Conservation (phyloP, 305 asterid species). For the Fraxinus velutina region DNA sequence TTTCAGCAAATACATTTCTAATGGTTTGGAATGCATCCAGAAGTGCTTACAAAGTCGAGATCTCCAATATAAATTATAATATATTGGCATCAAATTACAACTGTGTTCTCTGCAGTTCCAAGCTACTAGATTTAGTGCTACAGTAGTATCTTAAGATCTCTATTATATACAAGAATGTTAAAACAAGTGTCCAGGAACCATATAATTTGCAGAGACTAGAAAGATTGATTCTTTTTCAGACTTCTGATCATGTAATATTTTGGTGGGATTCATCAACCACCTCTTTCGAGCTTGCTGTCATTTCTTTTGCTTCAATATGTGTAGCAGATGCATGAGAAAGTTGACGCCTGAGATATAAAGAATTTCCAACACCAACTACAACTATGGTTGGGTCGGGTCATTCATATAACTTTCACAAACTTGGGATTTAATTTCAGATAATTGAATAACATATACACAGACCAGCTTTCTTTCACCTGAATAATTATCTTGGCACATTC, state of each 20-base stretch:
- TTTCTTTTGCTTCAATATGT: not conserved
- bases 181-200: not conserved
- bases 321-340: not conserved
- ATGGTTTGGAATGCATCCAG: not conserved
- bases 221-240: not conserved
- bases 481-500: constrained; percentile 89
- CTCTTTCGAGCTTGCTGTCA: not conserved
- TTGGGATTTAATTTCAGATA: not conserved
- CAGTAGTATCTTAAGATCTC: not conserved
- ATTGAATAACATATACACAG: not conserved
- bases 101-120: not conserved
- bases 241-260: not conserved
- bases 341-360: constrained; percentile 4
- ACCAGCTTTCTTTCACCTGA: constrained; percentile 49
- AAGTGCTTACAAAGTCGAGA: not conserved
- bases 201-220: not conserved
- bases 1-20: not conserved
- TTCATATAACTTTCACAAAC: not conserved
- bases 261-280: not conserved
- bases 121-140: not conserved
- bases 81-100: not conserved
- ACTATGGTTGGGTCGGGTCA: not conserved
- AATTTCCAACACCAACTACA: not conserved
- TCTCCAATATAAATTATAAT: not conserved
- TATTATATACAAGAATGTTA: not conserved